Evolutionary conservation across 345 rosid species (phyloP), one percentile per base, ranked within the genome.

Genomic region (Trapa bicornis): DNA sequence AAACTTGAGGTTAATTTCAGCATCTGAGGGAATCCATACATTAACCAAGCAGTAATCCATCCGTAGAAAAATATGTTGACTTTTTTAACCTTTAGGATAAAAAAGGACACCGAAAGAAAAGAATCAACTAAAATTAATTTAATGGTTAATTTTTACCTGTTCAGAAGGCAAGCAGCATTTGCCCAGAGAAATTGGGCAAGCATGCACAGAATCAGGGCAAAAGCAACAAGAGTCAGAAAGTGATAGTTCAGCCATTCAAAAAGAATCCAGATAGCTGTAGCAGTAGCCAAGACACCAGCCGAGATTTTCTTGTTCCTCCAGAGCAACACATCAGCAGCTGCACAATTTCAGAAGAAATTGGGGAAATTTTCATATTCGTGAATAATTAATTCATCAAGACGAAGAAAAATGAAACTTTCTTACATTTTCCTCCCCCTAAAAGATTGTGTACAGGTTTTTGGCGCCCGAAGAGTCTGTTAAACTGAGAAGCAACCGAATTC

Each of bases 221-320:
- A 77, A 74, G 78, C 86, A 39, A 84, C 65, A 33, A 95, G 85
- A 73, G 91, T 83, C 43, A 92, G 77, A 41, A 92, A 83, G 81
- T 92, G 88, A 81, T 85, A 92, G 66, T 87, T 83, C 47, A 92
- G 90, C 95, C 96, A 92, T 77, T 92, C 98, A 69, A 92, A 87
- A 45, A 92, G 89, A 77, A 87, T 77, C 98, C 98, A 92, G 63
- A 86, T 45, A 66, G 82, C 82, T 9, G 98, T 92, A 52, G 98
- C 98, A 68, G 77, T 83, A 60, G 71, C 73, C 52, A 92, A 71
- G 66, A 85, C 69, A 64, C 96, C 68, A 11, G 88, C 96, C 35
- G 98, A 92, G 64, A 89, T 87, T 86, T 92, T 89, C 84, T 89
- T 92, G 83, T 89, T 87, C 89, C 96, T 92, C 98, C 98, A 92